phyloP scores from a whole-genome alignment of 1,284 basidiomycete species.

The Rhodotorula mucilaginosa region DNA sequence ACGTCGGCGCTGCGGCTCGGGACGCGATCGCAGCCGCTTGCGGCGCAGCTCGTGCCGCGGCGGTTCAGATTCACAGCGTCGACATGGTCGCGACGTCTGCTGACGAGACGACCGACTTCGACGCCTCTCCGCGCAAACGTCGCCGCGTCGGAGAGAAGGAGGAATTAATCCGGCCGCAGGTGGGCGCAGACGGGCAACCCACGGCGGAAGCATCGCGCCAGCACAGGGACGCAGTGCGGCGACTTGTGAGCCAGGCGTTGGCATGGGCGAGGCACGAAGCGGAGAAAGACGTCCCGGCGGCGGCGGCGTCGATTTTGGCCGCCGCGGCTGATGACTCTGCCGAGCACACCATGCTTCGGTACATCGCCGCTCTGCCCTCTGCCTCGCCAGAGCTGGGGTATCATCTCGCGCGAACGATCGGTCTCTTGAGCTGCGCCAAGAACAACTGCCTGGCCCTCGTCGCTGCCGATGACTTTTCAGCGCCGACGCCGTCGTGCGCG shows the following conservation, averaged over 20 bases:
- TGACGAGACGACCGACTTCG: too few species aligned
- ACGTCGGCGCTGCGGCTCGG: too few species aligned
- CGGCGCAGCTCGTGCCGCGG: too few species aligned
- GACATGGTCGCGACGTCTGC: too few species aligned
- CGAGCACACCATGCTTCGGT: constrained; percentile 6
- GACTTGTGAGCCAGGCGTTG: too few species aligned
- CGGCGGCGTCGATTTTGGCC: neutral
- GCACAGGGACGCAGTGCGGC: neutral
- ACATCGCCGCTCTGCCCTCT: neutral
- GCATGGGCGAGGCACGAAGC: neutral
- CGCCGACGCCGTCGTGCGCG: constrained; percentile 10
- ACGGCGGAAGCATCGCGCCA: neutral
- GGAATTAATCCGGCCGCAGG: too few species aligned
- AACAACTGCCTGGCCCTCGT: constrained; percentile 18
- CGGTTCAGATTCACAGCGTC: too few species aligned
- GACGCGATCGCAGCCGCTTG: too few species aligned
- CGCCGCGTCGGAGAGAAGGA: too few species aligned
- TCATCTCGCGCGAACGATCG: constrained; percentile 16
- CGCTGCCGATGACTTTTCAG: neutral
- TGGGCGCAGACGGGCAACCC: neutral
- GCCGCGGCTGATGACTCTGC: constrained; percentile 1
- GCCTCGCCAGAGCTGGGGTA: neutral
- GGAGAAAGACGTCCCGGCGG: neutral
- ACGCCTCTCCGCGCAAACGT: too few species aligned
- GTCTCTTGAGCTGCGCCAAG: constrained; percentile 29